phyloP scores from a whole-genome alignment of 208 protist genomes.

The Crithidia thermophila region DNA sequence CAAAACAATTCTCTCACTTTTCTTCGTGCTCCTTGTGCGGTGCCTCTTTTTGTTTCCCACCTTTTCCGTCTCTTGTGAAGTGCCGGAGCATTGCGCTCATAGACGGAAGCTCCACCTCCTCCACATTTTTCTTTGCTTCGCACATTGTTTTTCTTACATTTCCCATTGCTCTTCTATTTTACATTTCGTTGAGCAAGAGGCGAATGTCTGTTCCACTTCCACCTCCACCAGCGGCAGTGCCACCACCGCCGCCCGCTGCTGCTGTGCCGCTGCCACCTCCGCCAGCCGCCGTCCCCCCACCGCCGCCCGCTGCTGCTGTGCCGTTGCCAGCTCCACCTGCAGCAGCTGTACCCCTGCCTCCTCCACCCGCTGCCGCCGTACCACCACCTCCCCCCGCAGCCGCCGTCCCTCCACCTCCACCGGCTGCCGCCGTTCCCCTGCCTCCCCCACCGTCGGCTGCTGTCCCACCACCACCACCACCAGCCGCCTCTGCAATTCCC shows the following conservation, averaged over 20 bases:
- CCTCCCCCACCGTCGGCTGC: slow-evolving; percentile 16
- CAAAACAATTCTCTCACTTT: too few species aligned
- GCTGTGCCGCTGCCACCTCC: slow-evolving; percentile 29
- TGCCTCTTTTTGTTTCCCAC: too few species aligned
- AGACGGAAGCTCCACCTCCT: neutral
- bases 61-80: too few species aligned
- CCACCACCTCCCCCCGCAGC: slow-evolving; percentile 17
- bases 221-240: slow-evolving; percentile 27
- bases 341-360: neutral
- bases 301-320: slow-evolving; percentile 24
- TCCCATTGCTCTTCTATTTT: slow-evolving; percentile 17
- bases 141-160: neutral
- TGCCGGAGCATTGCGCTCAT: too few species aligned
- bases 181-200: neutral
- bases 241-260: slow-evolving; percentile 22
- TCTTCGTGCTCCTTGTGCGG: too few species aligned
- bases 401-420: slow-evolving; percentile 14
- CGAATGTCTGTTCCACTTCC: slow-evolving; percentile 25
- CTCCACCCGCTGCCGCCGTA: neutral
- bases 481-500: slow-evolving; percentile 19
- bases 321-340: neutral
- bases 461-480: slow-evolving; percentile 21
- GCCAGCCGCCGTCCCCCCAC: slow-evolving; percentile 22
- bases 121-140: slow-evolving; percentile 11
- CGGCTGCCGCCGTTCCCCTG: slow-evolving; percentile 17